These are phyloP conservation scores for Lachnellula cervina DNA, from an alignment of 2,329 filamentous ascomycete species.

Conservation along the genomic window DNA sequence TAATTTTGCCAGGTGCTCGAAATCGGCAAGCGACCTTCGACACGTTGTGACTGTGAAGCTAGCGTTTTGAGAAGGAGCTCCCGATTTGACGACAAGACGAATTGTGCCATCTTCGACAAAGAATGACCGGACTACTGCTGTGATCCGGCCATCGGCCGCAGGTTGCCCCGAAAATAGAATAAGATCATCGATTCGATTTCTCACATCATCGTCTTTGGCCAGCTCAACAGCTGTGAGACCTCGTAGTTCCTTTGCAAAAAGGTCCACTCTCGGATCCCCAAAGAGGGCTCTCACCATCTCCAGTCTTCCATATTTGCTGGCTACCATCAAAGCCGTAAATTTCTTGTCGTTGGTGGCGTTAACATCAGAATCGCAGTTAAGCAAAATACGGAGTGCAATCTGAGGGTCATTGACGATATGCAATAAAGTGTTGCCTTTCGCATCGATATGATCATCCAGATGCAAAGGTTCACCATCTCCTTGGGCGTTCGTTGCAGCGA, in stretches of 20 bases:
- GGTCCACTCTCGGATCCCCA: slow-evolving; percentile 79
- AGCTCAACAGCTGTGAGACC: slow-evolving; percentile 92
- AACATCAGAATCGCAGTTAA: slow-evolving; percentile 86
- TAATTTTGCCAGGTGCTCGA: slow-evolving; percentile 82
- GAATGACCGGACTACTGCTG: slow-evolving; percentile 88
- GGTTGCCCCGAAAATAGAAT: slow-evolving; percentile 73
- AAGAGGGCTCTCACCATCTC: slow-evolving; percentile 90
- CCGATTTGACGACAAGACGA: slow-evolving; percentile 89
- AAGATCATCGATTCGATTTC: slow-evolving; percentile 93
- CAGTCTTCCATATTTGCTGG: slow-evolving; percentile 93
- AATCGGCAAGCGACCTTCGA: slow-evolving; percentile 79
- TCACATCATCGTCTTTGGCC: slow-evolving; percentile 95
- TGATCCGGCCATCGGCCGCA: slow-evolving; percentile 73
- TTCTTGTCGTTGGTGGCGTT: slow-evolving; percentile 93
- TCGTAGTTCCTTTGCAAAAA: slow-evolving; percentile 75
- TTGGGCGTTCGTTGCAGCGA: slow-evolving; percentile 69
- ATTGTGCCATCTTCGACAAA: slow-evolving; percentile 97
- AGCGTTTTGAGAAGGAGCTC: slow-evolving; percentile 72
- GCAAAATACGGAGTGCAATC: slow-evolving; percentile 69
- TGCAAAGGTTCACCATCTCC: slow-evolving; percentile 76
- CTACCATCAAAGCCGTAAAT: slow-evolving; percentile 95
- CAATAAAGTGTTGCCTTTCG: slow-evolving; percentile 89
- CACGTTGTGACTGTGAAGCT: slow-evolving; percentile 94
- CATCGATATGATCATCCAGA: slow-evolving; percentile 86
- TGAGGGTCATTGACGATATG: slow-evolving; percentile 88